These are phyloP conservation scores for Fusarium praegraminearum DNA, from an alignment of 2,329 filamentous ascomycete species.

Conservation along the genomic window DNA sequence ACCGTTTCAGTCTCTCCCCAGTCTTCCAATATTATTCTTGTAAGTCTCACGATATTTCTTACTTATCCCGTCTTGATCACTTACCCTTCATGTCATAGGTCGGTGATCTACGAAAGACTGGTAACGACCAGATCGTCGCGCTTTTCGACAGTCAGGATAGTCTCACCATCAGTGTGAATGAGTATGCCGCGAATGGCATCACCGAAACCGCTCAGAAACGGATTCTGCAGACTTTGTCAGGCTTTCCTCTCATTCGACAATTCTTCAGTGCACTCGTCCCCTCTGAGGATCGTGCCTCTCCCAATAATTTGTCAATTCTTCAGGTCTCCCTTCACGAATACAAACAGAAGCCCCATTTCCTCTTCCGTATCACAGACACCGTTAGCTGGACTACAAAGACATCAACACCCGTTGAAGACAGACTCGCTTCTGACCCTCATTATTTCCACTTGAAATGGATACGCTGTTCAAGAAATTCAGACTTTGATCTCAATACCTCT, in stretches of 20 bases:
- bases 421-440: background rate
- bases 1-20: background rate
- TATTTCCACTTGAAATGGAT: background rate
- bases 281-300: background rate
- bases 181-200: background rate
- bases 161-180: background rate
- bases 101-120: background rate
- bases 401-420: background rate
- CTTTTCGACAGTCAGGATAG: background rate
- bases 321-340: background rate
- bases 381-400: background rate
- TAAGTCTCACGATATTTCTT: background rate
- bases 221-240: background rate
- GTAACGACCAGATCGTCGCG: background rate
- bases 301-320: background rate
- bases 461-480: background rate
- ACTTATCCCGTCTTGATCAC: too few relatives aligned
- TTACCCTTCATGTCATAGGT: too few relatives aligned
- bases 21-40: background rate
- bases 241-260: background rate
- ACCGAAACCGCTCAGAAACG: background rate
- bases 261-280: background rate
- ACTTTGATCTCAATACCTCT: background rate
- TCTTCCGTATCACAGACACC: background rate
- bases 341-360: background rate